Evolutionary conservation across 805 yeast genomes (phyloP), one percentile per base, ranked within the genome.

Genomic region (Kurtzmaniella cleridarum): DNA sequence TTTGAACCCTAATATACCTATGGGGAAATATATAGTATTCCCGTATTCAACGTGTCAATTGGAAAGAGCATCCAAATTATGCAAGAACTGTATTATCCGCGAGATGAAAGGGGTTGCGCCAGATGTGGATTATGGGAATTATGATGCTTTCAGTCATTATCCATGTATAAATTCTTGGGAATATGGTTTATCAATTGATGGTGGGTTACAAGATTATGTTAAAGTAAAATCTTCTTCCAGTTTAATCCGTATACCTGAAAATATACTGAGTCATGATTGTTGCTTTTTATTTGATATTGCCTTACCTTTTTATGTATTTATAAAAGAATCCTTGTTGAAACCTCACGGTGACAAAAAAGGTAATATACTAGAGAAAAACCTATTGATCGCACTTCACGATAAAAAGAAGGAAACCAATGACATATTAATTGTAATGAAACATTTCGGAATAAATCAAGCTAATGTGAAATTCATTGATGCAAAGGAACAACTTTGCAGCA

Each of bases 161-260:
- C 54, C 55, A 3, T 66, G 73, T 39, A 17, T 45, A 3, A 35
- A 39, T 3, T 39, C 45, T 23, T 48, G 54, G 35, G 54, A 51
- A 5, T 62, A 60, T 45, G 73, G 73, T 2, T 40, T 37, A 10
- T 60, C 59, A 34, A 35, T 66, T 3, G 61, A 66, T 35, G 73
- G 73, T 7, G 72, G 72, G 3, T 45, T 67, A 14, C 71, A 66
- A 44, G 70, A 66, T 32, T 60, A 43, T 41, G 43, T 67, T 24
- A 50, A 54, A 28, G 49, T 66, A 3, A 47, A 47, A 7, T 34
- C 46, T 32, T 62, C 69, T 0, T 36, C 51, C 23, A 41, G 53
- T 16, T 46, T 66, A 32, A 46, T 66, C 10, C 44, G 42, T 14
- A 41, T 66, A 3, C 69, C 71, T 1, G 44, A 41, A 4, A 51